Percentiles rank a stretch among this genome's conserved stretches.
phyloP scores from a whole-genome alignment of 208 protist genomes.

The Plasmodiophora brassicae region DNA sequence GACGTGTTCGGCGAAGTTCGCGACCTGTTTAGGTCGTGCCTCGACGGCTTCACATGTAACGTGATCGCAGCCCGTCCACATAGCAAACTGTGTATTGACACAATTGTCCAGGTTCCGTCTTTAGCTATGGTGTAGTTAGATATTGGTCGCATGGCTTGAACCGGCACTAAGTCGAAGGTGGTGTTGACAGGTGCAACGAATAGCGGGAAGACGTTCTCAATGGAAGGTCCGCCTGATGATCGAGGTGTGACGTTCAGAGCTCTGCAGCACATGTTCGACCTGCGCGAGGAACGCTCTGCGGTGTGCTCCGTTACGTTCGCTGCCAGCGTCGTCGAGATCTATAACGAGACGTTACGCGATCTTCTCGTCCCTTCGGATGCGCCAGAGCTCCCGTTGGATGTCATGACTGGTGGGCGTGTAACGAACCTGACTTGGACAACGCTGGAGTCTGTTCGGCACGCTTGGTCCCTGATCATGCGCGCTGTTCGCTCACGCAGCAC shows the following conservation, averaged over 20 bases:
- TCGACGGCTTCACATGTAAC: constrained; percentile 24
- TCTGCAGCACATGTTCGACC: background rate
- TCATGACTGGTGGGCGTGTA: background rate
- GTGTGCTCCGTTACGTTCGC: background rate
- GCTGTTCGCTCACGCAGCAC: background rate
- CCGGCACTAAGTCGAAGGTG: background rate
- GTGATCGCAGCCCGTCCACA: too few relatives aligned
- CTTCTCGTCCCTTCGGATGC: background rate
- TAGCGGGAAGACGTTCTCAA: constrained; percentile 25
- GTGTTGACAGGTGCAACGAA: background rate
- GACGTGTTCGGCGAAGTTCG: background rate
- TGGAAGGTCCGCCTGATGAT: constrained; percentile 6
- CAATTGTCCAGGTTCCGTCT: too few relatives aligned
- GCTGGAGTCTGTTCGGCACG: background rate
- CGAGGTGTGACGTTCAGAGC: background rate
- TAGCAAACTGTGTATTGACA: too few relatives aligned
- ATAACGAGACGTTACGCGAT: constrained; percentile 10
- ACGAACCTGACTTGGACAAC: background rate
- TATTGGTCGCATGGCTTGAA: background rate
- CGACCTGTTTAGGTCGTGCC: background rate
- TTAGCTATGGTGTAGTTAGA: background rate
- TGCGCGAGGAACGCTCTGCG: background rate
- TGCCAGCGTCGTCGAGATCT: constrained; percentile 14
- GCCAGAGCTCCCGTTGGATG: background rate
- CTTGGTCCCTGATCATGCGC: background rate